Evolutionary conservation across 106 monocot genomes (phyloP).

Genomic region (Allium cepa): DNA sequence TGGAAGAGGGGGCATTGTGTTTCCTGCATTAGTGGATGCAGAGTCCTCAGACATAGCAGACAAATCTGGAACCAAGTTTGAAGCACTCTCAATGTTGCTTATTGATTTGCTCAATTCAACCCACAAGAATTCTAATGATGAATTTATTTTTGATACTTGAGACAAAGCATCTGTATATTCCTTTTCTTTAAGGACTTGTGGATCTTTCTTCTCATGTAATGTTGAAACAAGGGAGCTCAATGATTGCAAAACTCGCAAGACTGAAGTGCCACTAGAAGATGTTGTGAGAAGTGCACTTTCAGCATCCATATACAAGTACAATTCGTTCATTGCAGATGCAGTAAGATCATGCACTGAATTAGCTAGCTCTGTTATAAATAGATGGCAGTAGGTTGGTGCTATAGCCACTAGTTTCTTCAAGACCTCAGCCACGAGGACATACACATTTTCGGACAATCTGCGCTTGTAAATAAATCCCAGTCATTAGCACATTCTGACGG

Average conservation of each 20-base stretch:
- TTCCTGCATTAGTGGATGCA: conserved; percentile 20
- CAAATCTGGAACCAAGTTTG: conserved; percentile 54
- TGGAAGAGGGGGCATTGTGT: conserved; percentile 65
- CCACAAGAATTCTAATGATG: conserved; percentile 81
- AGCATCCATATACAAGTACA: conserved; percentile 59
- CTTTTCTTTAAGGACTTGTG: conserved; percentile 43
- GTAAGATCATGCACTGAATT: conserved; percentile 70
- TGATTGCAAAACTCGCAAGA: conserved; percentile 85
- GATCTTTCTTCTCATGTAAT: conserved; percentile 71
- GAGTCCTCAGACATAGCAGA: conserved; percentile 20
- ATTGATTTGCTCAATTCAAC: conserved; percentile 83
- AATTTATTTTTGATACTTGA: conserved; percentile 69
- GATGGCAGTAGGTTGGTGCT: conserved; percentile 67
- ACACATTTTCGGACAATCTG: conserved; percentile 95
- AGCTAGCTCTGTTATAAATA: conserved; percentile 82
- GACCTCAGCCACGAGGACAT: conserved; percentile 78
- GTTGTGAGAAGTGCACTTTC: conserved; percentile 74
- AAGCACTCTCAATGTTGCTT: conserved; percentile 76
- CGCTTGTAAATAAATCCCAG: conserved; percentile 8
- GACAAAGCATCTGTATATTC: conserved; percentile 55
- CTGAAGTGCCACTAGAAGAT: conserved; percentile 78
- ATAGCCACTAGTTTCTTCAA: conserved; percentile 82
- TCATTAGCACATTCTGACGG: too few species aligned
- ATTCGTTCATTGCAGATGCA: conserved; percentile 62
- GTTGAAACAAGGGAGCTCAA: conserved; percentile 76